These are phyloP conservation scores for Neopestalotiopsis clavispora DNA, from an alignment of 2,329 filamentous ascomycete genomes.

Conservation along the genomic window DNA sequence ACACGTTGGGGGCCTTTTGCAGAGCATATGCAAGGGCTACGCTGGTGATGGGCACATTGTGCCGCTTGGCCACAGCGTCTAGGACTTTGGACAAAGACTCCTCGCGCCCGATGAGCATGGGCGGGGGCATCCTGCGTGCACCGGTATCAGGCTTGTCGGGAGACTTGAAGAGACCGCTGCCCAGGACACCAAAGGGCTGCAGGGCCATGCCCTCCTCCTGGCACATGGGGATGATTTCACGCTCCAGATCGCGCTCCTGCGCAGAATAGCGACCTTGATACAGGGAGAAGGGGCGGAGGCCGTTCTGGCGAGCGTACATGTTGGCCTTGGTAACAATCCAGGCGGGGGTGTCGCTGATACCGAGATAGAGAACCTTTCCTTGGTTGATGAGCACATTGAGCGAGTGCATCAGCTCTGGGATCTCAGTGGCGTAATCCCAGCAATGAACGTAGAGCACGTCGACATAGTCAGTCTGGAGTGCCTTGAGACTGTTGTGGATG, in stretches of 20 bases:
- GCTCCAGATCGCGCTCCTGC: background rate
- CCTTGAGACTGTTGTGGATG: conserved; percentile 56
- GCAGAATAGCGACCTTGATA: background rate
- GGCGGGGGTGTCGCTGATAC: background rate
- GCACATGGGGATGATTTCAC: background rate
- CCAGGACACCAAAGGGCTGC: background rate
- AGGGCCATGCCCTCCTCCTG: background rate
- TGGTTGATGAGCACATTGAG: background rate
- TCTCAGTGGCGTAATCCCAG: background rate
- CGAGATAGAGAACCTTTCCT: background rate
- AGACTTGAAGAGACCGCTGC: background rate
- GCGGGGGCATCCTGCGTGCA: background rate
- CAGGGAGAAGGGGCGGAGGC: background rate
- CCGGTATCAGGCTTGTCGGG: background rate
- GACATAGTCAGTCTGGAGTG: conserved; percentile 62
- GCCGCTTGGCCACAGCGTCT: background rate
- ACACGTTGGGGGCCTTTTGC: background rate
- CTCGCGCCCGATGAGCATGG: background rate
- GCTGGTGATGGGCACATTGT: background rate
- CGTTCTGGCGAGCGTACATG: background rate
- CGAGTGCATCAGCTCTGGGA: background rate
- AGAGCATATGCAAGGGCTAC: background rate
- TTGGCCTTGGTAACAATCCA: conserved; percentile 1
- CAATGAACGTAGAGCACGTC: conserved; percentile 33
- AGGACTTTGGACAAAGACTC: background rate